phyloP scores from a whole-genome alignment of 306 rosid genomes.

The Vigna mungo region DNA sequence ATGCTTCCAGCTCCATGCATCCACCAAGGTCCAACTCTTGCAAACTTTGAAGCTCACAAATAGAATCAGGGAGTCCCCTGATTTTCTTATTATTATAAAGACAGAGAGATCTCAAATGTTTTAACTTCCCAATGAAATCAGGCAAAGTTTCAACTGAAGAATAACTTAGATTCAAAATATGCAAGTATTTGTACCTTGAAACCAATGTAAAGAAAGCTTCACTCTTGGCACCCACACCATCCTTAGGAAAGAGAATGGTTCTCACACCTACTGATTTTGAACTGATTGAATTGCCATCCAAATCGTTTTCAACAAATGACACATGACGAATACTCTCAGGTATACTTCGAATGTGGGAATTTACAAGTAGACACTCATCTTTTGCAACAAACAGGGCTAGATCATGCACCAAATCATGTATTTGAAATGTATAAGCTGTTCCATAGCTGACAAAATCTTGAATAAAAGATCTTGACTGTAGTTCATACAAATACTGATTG shows the following conservation, averaged over 20 bases:
- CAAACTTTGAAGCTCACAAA: background rate
- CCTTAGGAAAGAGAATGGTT: background rate
- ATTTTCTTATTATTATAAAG: background rate
- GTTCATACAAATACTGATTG: background rate
- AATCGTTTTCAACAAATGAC: background rate
- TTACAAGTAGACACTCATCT: background rate
- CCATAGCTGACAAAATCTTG: background rate
- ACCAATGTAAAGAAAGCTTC: background rate
- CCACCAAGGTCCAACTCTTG: background rate
- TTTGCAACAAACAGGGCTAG: background rate
- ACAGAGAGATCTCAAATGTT: background rate
- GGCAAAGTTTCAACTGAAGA: background rate
- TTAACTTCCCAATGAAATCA: background rate
- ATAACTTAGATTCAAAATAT: background rate
- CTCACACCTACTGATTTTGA: background rate
- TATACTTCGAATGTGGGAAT: background rate
- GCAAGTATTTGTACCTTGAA: background rate
- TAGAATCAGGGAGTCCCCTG: background rate
- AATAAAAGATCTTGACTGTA: slow-evolving; percentile 1
- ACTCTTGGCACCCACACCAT: background rate
- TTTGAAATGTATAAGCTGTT: background rate
- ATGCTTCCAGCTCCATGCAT: background rate
- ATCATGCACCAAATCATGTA: background rate
- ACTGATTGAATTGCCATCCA: background rate
- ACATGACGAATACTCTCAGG: background rate